These are phyloP conservation scores for Pseudonitzschia delicatissima DNA, from an alignment of 108 stramenopile species.

Conservation along the genomic window DNA sequence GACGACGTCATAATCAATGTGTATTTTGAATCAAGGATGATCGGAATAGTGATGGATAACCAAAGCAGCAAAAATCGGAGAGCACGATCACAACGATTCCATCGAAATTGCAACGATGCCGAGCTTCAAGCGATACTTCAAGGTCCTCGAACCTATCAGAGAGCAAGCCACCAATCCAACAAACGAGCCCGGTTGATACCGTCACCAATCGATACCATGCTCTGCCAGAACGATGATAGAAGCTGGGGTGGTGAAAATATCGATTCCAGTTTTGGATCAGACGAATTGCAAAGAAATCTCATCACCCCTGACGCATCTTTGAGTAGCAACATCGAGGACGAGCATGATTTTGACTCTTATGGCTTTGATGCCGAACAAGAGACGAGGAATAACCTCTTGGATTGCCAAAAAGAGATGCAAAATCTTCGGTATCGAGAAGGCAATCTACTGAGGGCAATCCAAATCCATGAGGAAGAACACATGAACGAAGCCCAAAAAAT, in stretches of 20 bases:
- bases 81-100: background rate
- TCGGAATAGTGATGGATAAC: background rate
- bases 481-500: background rate
- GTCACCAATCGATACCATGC: background rate
- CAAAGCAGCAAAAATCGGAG: background rate
- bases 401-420: background rate
- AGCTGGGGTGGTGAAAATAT: too few species aligned
- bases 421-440: background rate
- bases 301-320: background rate
- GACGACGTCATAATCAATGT: background rate
- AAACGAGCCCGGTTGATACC: background rate
- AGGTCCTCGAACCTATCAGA: background rate
- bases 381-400: background rate
- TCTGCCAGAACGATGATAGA: background rate
- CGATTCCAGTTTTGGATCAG: too few species aligned
- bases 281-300: background rate
- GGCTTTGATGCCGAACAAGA: background rate
- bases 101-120: background rate
- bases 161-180: background rate
- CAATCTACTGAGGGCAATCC: background rate
- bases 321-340: background rate
- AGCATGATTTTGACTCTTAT: background rate
- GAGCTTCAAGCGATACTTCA: background rate
- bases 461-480: background rate
- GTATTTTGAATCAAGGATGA: background rate